Evolutionary conservation across 257 asterid species (phyloP).

Genomic region (Sherardia arvensis): DNA sequence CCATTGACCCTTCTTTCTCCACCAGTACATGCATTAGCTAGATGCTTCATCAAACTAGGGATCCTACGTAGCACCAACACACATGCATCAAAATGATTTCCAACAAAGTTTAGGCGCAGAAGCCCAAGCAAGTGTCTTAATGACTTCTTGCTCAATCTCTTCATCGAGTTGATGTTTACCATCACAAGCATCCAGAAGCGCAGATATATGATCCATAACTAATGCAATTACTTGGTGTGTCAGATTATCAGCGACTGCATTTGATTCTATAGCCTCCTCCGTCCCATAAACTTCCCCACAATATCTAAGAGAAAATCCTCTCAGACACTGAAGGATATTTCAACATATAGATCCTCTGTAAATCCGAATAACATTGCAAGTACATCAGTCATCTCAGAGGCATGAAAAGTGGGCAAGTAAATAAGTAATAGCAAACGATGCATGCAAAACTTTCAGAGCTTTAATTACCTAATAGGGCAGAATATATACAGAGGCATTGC

Average conservation of each 20-base stretch:
- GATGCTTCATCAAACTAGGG: slow-evolving; percentile 32
- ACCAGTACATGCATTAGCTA: slow-evolving; percentile 30
- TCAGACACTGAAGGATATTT: slow-evolving; percentile 36
- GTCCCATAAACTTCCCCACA: slow-evolving; percentile 45
- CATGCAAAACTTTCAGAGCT: slow-evolving; percentile 52
- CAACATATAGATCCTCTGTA: slow-evolving; percentile 28
- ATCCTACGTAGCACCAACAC: slow-evolving; percentile 42
- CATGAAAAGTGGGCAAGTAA: slow-evolving; percentile 31
- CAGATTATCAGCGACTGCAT: slow-evolving; percentile 31
- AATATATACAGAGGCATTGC: slow-evolving; percentile 45
- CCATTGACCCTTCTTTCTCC: slow-evolving; percentile 20
- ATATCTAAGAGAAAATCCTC: slow-evolving; percentile 48
- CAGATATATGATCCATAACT: slow-evolving; percentile 36
- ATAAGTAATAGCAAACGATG: slow-evolving; percentile 38
- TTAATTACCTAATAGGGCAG: slow-evolving; percentile 39
- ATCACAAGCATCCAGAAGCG: slow-evolving; percentile 23
- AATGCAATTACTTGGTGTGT: slow-evolving; percentile 38
- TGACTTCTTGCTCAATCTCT: slow-evolving; percentile 39
- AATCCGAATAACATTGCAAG: slow-evolving; percentile 31
- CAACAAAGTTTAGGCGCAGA: slow-evolving; percentile 43
- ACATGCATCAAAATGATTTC: slow-evolving; percentile 32
- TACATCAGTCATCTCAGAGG: slow-evolving; percentile 36
- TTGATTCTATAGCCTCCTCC: slow-evolving; percentile 30
- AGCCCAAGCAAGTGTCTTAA: slow-evolving; percentile 44
- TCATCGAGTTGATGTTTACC: slow-evolving; percentile 25